phyloP scores from a whole-genome alignment of 164 flowering plant species.

The Umbilicus rupestris region DNA sequence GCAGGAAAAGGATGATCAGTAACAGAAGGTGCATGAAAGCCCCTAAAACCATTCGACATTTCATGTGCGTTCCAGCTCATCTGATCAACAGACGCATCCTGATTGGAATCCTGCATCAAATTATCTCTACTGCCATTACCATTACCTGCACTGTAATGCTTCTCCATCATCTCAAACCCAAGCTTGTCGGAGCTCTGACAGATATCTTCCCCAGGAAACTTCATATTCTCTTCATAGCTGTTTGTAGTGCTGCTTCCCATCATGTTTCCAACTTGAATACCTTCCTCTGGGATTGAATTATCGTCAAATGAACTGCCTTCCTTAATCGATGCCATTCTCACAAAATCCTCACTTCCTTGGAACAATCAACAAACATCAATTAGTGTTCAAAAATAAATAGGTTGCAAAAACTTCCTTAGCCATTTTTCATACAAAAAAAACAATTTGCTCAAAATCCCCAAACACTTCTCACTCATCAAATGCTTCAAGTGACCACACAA shows the following conservation, averaged over 20 bases:
- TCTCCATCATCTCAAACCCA: background rate
- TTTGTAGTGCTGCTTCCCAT: background rate
- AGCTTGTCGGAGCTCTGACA: constrained; percentile 1
- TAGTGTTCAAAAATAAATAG: background rate
- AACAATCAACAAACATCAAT: background rate
- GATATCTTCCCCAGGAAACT: background rate
- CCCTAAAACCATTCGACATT: background rate
- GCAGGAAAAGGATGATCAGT: background rate
- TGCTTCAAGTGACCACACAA: no score
- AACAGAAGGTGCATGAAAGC: background rate
- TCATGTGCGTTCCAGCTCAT: background rate
- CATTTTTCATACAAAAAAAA: no score
- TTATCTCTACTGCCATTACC: background rate
- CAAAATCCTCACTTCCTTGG: background rate
- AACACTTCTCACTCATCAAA: no score
- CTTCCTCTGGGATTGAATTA: constrained; percentile 1
- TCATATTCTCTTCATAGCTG: background rate
- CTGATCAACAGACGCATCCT: background rate
- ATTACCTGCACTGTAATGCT: no score
- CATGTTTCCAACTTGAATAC: background rate
- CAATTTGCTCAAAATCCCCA: no score
- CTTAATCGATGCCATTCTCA: background rate
- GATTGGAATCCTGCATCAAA: background rate
- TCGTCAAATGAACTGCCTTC: constrained; percentile 1
- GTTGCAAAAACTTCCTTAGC: no score